Base-by-base conservation (phyloP, 1,284 basidiomycete species). In the Ceratobasidium sp. region DNA sequence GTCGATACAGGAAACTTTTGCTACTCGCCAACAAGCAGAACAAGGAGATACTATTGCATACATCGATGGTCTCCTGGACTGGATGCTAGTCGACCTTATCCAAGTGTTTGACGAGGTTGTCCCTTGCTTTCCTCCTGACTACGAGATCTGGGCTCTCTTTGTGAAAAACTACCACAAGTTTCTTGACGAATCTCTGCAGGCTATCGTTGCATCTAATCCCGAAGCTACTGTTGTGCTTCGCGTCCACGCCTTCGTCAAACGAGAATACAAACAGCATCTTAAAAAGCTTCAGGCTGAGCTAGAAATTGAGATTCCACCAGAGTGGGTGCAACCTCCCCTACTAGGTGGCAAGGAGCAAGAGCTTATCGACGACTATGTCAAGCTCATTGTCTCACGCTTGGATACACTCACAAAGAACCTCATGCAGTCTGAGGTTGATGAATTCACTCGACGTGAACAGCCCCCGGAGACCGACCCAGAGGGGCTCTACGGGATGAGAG, bases 341-440 rank as follows among this genome's bases (percentile, higher is more conserved):
- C 89, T 99, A 20, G 97, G 96, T 79, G 97, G 97, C 77, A 96
- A 96, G 84, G 96, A 97, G 83, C 95, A 98, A 84, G 89, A 89
- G 60, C 91, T 99, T 77, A 97, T 99, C 82, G 97, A 99, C 83
- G 97, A 98, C 84, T 99, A 99, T 85, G 92, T 98, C 71, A 91
- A 92, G 81, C 89, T 99, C 80, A 97, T 99, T 86, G 92, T 97
- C 84, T 91, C 90, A 85, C 99, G 99, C 86, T 93, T 99, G 79
- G 97, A 99, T 86, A 97, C 99, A 85, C 99, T 98, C 98, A 94
- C 95, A 1, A 87, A 90, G 75, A 99, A 98, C 84, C 89, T 99
- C 77, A 97, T 98, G 94, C 93, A 91, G 84, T 94, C 95, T 44
- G 98, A 99, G 85, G 88, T 95, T 56, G 89, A 91, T 39, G 94